A percentile compares a stretch with the other conserved stretches of the same genome.
Conservation (phyloP, 2,329 filamentous ascomycete species). For the Fusarium euwallaceae region DNA sequence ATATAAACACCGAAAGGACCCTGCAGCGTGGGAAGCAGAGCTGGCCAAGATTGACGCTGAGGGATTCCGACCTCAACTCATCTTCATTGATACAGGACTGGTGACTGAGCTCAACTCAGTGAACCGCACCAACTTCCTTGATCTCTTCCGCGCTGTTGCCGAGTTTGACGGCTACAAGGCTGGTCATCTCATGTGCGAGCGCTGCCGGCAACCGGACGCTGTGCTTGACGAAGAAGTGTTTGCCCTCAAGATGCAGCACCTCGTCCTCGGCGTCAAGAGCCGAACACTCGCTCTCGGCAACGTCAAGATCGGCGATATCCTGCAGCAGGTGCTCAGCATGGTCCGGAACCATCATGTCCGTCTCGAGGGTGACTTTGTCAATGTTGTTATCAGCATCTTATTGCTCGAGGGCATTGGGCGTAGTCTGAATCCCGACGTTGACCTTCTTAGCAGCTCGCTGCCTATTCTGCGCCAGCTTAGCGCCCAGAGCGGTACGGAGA, state of each 20-base stretch:
- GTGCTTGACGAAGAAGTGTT: constrained; percentile 93
- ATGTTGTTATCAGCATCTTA: constrained; percentile 95
- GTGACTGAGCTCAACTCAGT: constrained; percentile 91
- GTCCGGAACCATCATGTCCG: constrained; percentile 92
- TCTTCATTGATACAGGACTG: constrained; percentile 97
- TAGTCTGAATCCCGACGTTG: constrained; percentile 85
- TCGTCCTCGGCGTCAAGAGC: constrained; percentile 91
- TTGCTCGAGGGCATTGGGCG: constrained; percentile 94
- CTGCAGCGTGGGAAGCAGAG: constrained; percentile 78
- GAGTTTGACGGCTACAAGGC: constrained; percentile 98
- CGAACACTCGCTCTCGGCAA: constrained; percentile 92
- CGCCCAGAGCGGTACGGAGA: constrained; percentile 78
- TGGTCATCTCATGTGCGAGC: constrained; percentile 94
- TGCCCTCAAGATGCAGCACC: constrained; percentile 95
- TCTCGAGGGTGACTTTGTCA: constrained; percentile 97
- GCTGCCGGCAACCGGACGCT: constrained; percentile 90
- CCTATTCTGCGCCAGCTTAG: constrained; percentile 92
- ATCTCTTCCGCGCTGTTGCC: constrained; percentile 94
- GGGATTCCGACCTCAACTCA: constrained; percentile 91
- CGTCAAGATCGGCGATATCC: constrained; percentile 94
- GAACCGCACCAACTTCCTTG: constrained; percentile 92
- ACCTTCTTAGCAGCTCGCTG: constrained; percentile 86
- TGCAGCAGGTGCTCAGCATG: constrained; percentile 92
- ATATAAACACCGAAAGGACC: constrained; percentile 72
- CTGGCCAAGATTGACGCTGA: constrained; percentile 84